These are phyloP conservation scores for Hansenula lynferdii DNA, from an alignment of 1,139 yeast species.

Conservation along the genomic window DNA sequence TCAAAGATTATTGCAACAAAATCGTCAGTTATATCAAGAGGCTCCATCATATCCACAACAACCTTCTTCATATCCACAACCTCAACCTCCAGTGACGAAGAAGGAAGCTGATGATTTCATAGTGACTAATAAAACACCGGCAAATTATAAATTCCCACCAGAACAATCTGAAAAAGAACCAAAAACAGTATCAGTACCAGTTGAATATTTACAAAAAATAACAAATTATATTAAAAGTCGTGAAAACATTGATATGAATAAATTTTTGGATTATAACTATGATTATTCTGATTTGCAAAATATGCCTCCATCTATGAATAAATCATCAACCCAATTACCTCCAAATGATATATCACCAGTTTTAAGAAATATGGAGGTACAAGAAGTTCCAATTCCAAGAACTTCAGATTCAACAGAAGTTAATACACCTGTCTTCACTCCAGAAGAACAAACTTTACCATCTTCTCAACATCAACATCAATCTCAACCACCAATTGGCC, in stretches of 20 bases:
- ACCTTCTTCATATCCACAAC: constrained; percentile 6
- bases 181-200: constrained; percentile 34
- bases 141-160: constrained; percentile 42
- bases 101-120: constrained; percentile 29
- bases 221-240: constrained; percentile 17
- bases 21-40: neutral
- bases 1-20: neutral
- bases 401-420: constrained; percentile 2
- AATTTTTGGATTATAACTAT: constrained; percentile 9
- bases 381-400: neutral
- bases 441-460: constrained; percentile 1
- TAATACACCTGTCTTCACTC: constrained; percentile 1
- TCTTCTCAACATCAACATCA: neutral
- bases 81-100: neutral
- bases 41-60: constrained; percentile 6
- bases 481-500: constrained; percentile 1
- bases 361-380: constrained; percentile 3
- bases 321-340: neutral
- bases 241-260: constrained; percentile 17
- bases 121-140: constrained; percentile 37
- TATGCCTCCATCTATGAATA: neutral
- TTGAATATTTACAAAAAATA: constrained; percentile 40
- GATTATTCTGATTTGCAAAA: constrained; percentile 10
- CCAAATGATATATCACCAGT: constrained; percentile 10
- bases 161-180: constrained; percentile 8